Evolutionary conservation across 768 basidiomycete genomes (phyloP).

Genomic region (Asterophora parasitica): DNA sequence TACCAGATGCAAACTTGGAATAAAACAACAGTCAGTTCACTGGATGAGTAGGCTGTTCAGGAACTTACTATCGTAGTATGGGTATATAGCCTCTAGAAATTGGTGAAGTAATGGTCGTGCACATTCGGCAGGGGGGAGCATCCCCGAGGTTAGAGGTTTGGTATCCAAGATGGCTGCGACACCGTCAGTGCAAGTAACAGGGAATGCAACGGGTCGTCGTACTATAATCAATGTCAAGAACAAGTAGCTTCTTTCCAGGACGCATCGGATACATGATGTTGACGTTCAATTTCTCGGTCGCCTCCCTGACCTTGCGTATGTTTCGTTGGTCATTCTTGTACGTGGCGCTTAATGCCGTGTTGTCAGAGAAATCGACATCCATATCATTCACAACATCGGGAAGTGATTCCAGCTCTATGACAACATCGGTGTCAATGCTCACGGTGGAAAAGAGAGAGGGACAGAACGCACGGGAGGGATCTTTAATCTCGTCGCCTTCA

Average conservation of each 20-base stretch:
- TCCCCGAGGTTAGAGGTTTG: constrained; percentile 77
- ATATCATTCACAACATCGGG: constrained; percentile 77
- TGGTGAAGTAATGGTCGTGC: constrained; percentile 80
- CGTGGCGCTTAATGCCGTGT: constrained; percentile 49
- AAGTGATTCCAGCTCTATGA: constrained; percentile 53
- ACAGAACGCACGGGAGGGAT: constrained; percentile 52
- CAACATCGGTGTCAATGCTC: not conserved
- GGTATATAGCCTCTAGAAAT: constrained; percentile 76
- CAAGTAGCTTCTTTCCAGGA: constrained; percentile 73
- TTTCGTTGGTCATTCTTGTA: constrained; percentile 79
- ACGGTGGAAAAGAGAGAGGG: not conserved
- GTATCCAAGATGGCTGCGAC: constrained; percentile 74
- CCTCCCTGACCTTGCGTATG: constrained; percentile 73
- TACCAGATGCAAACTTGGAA: constrained; percentile 75
- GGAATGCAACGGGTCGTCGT: constrained; percentile 16
- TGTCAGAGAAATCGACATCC: constrained; percentile 72
- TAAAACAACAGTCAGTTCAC: not conserved
- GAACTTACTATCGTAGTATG: constrained; percentile 68
- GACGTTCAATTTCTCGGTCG: constrained; percentile 55
- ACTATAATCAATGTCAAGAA: constrained; percentile 91
- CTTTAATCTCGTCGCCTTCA: constrained; percentile 80
- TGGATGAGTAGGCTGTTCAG: not conserved
- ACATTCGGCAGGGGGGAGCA: constrained; percentile 75
- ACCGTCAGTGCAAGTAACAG: constrained; percentile 5
- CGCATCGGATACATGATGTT: constrained; percentile 76